phyloP scores from a whole-genome alignment of 768 basidiomycete genomes.

The Naganishia friedmannii region DNA sequence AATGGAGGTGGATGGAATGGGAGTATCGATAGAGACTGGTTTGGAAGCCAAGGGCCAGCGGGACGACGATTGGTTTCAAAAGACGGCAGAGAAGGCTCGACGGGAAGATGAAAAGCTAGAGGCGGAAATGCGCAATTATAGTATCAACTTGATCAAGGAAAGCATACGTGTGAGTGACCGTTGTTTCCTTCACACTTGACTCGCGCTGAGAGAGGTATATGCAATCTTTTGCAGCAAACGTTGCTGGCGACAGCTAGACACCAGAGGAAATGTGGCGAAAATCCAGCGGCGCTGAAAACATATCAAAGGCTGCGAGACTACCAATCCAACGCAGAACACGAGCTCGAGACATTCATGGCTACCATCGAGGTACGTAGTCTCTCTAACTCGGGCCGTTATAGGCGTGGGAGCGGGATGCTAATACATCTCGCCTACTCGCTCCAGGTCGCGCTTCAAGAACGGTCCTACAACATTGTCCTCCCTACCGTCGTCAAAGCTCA shows the following conservation, averaged over 20 bases:
- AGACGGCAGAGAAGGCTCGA: background rate
- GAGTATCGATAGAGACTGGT: background rate
- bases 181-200: background rate
- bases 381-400: no score
- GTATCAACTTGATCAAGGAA: constrained; percentile 33
- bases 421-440: background rate
- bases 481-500: constrained; percentile 31
- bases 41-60: background rate
- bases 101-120: constrained; percentile 30
- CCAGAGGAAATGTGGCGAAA: constrained; percentile 12
- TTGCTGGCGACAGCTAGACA: constrained; percentile 18
- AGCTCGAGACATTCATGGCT: constrained; percentile 27
- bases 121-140: constrained; percentile 30
- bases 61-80: constrained; percentile 18
- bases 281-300: constrained; percentile 24
- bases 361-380: constrained; percentile 25
- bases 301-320: constrained; percentile 23
- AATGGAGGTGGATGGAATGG: background rate
- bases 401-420: background rate
- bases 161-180: constrained; percentile 26
- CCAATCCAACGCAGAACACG: constrained; percentile 31
- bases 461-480: constrained; percentile 20
- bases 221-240: background rate
- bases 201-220: background rate
- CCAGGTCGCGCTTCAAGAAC: constrained; percentile 21